Percentiles rank a stretch among this genome's conserved stretches.
phyloP scores from a whole-genome alignment of 352 stramenopile genomes.

The Elongisporangium prolatum region DNA sequence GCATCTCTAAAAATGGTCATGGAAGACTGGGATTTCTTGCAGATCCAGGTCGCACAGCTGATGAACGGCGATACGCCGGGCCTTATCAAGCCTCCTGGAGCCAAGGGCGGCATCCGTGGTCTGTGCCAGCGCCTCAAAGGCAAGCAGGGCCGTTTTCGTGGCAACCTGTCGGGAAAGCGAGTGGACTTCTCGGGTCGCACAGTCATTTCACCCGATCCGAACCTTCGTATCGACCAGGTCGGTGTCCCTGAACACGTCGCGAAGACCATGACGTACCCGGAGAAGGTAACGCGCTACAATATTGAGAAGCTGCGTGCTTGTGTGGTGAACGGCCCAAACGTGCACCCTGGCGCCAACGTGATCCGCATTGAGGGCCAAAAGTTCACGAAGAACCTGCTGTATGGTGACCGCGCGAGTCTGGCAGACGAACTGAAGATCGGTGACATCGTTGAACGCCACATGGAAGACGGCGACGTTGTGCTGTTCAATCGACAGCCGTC shows the following conservation, averaged over 20 bases:
- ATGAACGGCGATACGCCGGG: constrained; percentile 99
- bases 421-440: constrained; percentile 94
- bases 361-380: constrained; percentile 84
- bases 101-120: constrained; percentile 94
- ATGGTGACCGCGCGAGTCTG: constrained; percentile 92
- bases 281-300: constrained; percentile 97
- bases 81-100: constrained; percentile 91
- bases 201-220: constrained; percentile 99
- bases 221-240: constrained; percentile 93
- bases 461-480: constrained; percentile 98
- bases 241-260: constrained; percentile 95
- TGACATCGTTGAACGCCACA: constrained; percentile 99
- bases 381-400: constrained; percentile 90
- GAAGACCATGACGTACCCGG: constrained; percentile 98
- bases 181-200: constrained; percentile 99
- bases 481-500: constrained; percentile 99
- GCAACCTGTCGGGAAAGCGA: constrained; percentile 98
- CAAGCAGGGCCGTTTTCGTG: constrained; percentile 97
- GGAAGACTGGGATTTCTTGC: constrained; percentile 99
- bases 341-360: constrained; percentile 96
- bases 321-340: constrained; percentile 94
- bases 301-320: constrained; percentile 94
- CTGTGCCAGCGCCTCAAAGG: constrained; percentile 98
- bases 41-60: constrained; percentile 96
- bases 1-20: constrained; percentile 98